Conservation (phyloP, 2,329 filamentous ascomycete species). For the Dactylellina leptospora region DNA sequence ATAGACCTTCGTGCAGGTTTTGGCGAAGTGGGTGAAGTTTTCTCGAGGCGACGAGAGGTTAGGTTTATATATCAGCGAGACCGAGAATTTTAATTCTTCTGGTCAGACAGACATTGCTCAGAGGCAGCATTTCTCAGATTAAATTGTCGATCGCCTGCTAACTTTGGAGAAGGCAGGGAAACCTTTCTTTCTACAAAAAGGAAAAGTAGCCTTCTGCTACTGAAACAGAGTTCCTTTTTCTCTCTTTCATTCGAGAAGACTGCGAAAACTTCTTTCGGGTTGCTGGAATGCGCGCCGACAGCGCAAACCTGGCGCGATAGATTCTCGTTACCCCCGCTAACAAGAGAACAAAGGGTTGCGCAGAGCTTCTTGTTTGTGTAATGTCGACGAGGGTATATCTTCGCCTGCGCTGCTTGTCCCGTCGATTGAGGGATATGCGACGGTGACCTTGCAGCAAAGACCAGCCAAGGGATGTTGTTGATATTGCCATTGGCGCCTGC, state of each 20-base stretch:
- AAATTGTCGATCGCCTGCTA: constrained; percentile 42
- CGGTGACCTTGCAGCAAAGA: constrained; percentile 36
- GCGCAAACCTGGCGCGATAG: neutral
- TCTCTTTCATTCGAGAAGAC: constrained; percentile 8
- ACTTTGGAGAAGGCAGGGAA: constrained; percentile 18
- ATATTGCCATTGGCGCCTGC: neutral
- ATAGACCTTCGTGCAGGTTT: neutral
- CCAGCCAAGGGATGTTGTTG: neutral
- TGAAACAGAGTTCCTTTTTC: neutral
- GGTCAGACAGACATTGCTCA: neutral
- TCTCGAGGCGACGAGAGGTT: neutral
- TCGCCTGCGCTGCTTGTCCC: neutral
- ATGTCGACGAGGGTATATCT: neutral
- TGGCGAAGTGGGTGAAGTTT: neutral
- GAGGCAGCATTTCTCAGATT: constrained; percentile 37
- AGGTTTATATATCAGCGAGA: constrained; percentile 17
- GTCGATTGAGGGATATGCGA: constrained; percentile 32
- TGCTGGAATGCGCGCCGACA: constrained; percentile 7
- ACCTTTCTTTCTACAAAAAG: neutral
- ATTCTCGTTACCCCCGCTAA: neutral
- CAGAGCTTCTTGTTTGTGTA: constrained; percentile 7
- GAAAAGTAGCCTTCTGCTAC: neutral
- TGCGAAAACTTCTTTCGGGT: constrained; percentile 4
- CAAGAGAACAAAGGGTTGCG: neutral
- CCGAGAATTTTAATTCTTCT: neutral